Evolutionary conservation across 1,284 basidiomycete species (phyloP), one percentile per base, ranked within the genome.

Genomic region (Sanghuangporus weigelae): DNA sequence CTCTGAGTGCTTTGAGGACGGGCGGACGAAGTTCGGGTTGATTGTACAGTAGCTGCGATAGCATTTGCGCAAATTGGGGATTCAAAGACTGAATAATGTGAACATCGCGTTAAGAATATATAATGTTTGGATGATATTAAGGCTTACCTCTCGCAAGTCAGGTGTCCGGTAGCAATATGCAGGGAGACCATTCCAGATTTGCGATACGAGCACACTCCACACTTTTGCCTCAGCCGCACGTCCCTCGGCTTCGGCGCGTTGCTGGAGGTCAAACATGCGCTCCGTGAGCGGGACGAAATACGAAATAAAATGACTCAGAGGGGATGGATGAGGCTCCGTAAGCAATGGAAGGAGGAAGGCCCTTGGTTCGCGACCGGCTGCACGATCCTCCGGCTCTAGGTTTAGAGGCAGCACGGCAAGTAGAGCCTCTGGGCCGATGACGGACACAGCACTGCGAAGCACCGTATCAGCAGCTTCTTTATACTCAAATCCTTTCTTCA

Each of bases 261-360:
- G 84, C 74, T 96, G 90, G 57, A 93, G 78, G 69, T 93, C 86
- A 72, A 98, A 99, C 82, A 99, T 89, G 46, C 88, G 84, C 74
- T 98, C 96, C 46, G 94, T 97, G 42, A 99, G 78, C 14, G 97
- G 95, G 7, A 99, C 91, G 69, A 99, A 96, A 74, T 93, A 92
- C 2, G 84, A 82, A 16, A 94, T 82, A 72, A 99, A 99, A 77
- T 96, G 96, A 0, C 77, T 76, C 49, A 99, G 81, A 2, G 79
- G 90, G 64, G 84, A 96, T 70, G 87, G 91, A 83, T 87, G 95
- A 71, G 81, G 84, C 38, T 91, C 84, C n/a, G 89, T 78, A 63
- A 99, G 87, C 61, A 98, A 81, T 3, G 97, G 96, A 6, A 99
- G 82, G 26, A 99, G 81, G 81, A 93, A 98, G 1, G 96, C 97